These are phyloP conservation scores for Vitis rupestris DNA, from an alignment of 164 flowering plant species.

Conservation along the genomic window DNA sequence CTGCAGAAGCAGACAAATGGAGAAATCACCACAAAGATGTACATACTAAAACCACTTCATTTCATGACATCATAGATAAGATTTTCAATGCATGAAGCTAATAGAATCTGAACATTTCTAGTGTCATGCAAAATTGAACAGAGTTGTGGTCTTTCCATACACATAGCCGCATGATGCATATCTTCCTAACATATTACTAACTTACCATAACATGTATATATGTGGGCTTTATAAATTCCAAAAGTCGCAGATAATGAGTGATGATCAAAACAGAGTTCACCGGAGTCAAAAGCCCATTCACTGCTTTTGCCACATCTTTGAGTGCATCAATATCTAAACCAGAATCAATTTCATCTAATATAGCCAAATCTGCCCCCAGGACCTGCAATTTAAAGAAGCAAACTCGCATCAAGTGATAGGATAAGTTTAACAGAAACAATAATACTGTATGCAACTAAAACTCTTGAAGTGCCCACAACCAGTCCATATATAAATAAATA, in stretches of 20 bases:
- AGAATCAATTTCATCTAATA: slow-evolving; percentile 96
- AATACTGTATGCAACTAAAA: neutral
- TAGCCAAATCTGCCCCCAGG: slow-evolving; percentile 89
- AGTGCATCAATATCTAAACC: slow-evolving; percentile 99
- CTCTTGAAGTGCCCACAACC: neutral
- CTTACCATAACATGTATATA: slow-evolving; percentile 90
- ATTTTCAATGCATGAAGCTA: too few relatives aligned
- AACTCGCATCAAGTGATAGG: neutral
- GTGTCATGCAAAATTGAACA: too few relatives aligned
- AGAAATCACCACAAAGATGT: too few relatives aligned
- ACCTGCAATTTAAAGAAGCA: slow-evolving; percentile 48
- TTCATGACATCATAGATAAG: too few relatives aligned
- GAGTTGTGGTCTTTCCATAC: too few relatives aligned
- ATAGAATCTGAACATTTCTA: too few relatives aligned
- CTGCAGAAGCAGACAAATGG: too few relatives aligned
- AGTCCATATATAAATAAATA: neutral
- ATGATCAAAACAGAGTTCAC: slow-evolving; percentile 83
- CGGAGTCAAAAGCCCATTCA: slow-evolving; percentile 72
- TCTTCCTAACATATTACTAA: neutral
- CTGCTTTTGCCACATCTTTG: slow-evolving; percentile 84
- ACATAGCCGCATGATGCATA: too few relatives aligned
- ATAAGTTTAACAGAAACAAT: neutral
- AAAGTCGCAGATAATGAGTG: slow-evolving; percentile 86
- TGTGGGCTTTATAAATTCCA: slow-evolving; percentile 74
- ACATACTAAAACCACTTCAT: too few relatives aligned